Conservation (phyloP, 768 basidiomycete genomes). For the Russula lepida region DNA sequence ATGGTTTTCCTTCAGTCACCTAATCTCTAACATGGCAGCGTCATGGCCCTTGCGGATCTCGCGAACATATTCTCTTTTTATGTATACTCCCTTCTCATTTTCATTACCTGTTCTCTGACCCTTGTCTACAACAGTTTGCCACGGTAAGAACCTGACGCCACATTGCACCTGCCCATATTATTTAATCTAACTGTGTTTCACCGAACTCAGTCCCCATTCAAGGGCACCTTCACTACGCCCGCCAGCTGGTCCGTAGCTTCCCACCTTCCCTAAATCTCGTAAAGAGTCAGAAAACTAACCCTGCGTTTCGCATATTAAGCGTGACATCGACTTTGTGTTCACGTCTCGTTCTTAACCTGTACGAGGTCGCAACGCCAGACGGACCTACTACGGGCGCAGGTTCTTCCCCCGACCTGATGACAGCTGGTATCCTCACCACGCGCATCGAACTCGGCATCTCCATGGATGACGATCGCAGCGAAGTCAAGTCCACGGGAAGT, state of each 20-base stretch:
- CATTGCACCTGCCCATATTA: neutral
- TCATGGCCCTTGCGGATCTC: slow-evolving; percentile 44
- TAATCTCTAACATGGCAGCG: slow-evolving; percentile 26
- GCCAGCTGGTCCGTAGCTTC: slow-evolving; percentile 36
- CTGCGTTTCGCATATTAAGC: slow-evolving; percentile 23
- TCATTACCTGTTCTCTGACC: neutral
- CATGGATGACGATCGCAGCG: neutral
- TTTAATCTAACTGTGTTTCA: slow-evolving; percentile 23
- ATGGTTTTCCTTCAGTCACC: neutral
- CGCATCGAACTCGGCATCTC: slow-evolving; percentile 8
- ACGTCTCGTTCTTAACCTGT: slow-evolving; percentile 48
- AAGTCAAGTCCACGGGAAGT: neutral
- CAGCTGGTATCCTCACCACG: slow-evolving; percentile 22
- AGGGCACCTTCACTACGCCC: slow-evolving; percentile 42
- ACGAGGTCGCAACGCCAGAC: slow-evolving; percentile 29
- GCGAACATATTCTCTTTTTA: slow-evolving; percentile 40
- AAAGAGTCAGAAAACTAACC: neutral
- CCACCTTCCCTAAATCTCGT: neutral
- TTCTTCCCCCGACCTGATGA: slow-evolving; percentile 3
- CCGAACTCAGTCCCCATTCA: slow-evolving; percentile 34
- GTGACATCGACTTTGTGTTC: slow-evolving; percentile 47
- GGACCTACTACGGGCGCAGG: neutral
- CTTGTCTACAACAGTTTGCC: slow-evolving; percentile 15
- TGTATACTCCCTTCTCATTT: slow-evolving; percentile 20
- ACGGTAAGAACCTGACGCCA: slow-evolving; percentile 17